These are phyloP conservation scores for Lipomyces starkeyi DNA, from an alignment of 805 yeast species.

Conservation along the genomic window DNA sequence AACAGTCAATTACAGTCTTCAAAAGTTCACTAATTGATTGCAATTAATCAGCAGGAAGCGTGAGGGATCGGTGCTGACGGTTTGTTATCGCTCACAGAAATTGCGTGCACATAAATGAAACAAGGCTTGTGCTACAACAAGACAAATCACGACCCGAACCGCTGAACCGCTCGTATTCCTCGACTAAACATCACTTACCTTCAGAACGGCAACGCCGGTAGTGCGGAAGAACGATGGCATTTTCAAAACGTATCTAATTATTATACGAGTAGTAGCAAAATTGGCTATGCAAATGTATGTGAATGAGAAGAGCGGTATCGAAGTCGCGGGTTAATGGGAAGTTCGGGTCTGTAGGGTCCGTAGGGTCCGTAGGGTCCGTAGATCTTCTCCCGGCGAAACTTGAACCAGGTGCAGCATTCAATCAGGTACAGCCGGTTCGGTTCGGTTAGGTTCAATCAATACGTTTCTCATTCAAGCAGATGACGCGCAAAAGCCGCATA, in stretches of 20 bases:
- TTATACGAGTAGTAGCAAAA: background rate
- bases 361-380: background rate
- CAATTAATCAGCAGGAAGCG: background rate
- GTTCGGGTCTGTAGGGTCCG: background rate
- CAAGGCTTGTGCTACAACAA: background rate
- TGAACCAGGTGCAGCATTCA: background rate
- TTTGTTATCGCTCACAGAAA: background rate
- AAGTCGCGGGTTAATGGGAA: background rate
- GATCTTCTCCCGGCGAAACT: no score
- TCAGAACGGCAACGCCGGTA: constrained; percentile 11
- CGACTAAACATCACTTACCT: constrained; percentile 3
- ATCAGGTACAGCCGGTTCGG: background rate
- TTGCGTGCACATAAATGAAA: background rate
- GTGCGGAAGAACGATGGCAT: constrained; percentile 25
- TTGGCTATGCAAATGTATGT: background rate
- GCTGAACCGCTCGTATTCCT: background rate
- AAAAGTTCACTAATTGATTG: background rate
- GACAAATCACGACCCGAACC: background rate
- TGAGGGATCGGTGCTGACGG: background rate
- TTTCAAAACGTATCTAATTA: background rate
- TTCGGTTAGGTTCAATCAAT: no score
- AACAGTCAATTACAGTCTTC: background rate
- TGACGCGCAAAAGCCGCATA: background rate
- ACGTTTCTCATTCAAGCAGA: no score
- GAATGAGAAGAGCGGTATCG: background rate